Evolutionary conservation across 495 filamentous ascomycete genomes (phyloP), one percentile per base, ranked within the genome.

Genomic region (Podospora pseudocomata): DNA sequence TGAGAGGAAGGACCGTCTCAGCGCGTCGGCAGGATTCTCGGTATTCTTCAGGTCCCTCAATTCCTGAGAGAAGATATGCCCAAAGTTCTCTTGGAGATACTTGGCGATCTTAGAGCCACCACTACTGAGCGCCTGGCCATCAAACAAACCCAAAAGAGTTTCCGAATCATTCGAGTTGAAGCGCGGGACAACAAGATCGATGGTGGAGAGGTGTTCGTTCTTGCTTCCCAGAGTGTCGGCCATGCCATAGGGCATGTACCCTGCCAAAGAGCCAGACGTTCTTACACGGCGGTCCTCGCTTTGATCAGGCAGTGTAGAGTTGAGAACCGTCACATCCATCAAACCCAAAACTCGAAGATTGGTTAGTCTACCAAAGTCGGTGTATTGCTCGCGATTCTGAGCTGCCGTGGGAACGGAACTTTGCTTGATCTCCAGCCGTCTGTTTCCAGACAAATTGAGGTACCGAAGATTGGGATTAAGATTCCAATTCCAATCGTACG

Each of bases 401-500:
- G 82, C 74, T 3, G 78, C 74, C 30, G 80, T 74, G 26, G 83
- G 82, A 60, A 80, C 79, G 39, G 83, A 79, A 65, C 87, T 86
- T 72, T 90, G 92, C 76, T 98, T 98, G 79, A 99, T 99, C 79
- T 99, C 96, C 55, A 99, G 79, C 34, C 94, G 89, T 78, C 97
- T 96, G 82, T 99, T 99, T 27, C 96, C 95, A 6, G 94, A 97
- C 68, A 99, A 86, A 73, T 97, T 99, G 68, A 99, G 89, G 73
- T 96, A 98, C 68, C 93, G 91, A 66, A 99, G 82, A 68, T 96
- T 94, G 53, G 90, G 89, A 69, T 98, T 99, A 86, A 94, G 92
- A 76, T 97, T 98, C 95, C 95, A 99, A 73, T 99, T 99, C 95
- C 95, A 99, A 76, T 99, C 95, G 74, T 99, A 99, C 0, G 96